Conservation (phyloP, 225 moss, liverwort and hornwort genomes). For the Pseudisothecium myosuroides region DNA sequence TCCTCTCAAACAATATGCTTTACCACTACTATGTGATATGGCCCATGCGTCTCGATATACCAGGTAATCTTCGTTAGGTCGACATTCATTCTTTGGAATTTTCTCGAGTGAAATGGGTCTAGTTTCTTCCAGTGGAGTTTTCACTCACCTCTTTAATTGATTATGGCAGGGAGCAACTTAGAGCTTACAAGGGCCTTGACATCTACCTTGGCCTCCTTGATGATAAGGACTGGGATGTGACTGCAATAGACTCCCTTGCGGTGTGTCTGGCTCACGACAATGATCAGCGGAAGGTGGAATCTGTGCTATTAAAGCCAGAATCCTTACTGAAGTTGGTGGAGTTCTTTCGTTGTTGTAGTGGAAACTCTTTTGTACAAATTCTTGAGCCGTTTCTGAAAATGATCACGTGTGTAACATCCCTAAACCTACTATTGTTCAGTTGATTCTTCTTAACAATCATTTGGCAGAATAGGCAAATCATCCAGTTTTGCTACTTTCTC, state of each 20-base stretch:
- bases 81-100: background rate
- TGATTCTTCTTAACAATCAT: background rate
- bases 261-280: slow-evolving; percentile 93
- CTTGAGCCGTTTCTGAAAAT: slow-evolving; percentile 93
- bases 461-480: background rate
- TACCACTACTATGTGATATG: slow-evolving; percentile 92
- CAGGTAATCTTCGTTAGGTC: slow-evolving; percentile 6
- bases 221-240: slow-evolving; percentile 81
- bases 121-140: background rate
- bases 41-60: slow-evolving; percentile 96
- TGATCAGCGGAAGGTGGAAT: slow-evolving; percentile 90
- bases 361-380: slow-evolving; percentile 85
- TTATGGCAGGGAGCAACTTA: slow-evolving; percentile 58
- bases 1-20: slow-evolving; percentile 78
- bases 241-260: slow-evolving; percentile 83
- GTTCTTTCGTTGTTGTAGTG: slow-evolving; percentile 75
- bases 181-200: slow-evolving; percentile 71
- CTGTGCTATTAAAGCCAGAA: slow-evolving; percentile 66
- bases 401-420: slow-evolving; percentile 48
- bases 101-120: background rate
- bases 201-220: slow-evolving; percentile 81
- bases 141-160: background rate
- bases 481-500: background rate
- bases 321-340: slow-evolving; percentile 80
- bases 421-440: background rate